Conservation (phyloP, 1,284 basidiomycete genomes). For the Ustilago tritici region DNA sequence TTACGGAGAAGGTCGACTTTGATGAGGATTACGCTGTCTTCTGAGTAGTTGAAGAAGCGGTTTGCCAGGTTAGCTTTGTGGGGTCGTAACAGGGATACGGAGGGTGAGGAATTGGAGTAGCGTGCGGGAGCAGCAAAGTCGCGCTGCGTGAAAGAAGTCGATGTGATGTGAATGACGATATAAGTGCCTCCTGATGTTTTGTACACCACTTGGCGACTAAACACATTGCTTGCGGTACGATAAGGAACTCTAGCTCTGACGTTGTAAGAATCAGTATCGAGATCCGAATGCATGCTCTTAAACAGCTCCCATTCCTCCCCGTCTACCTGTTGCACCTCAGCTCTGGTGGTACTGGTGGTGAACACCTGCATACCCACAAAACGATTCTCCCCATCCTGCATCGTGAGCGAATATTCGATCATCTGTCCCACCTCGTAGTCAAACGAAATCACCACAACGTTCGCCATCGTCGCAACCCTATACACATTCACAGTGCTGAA, state of each 20-base stretch:
- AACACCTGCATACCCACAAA: conserved; percentile 23
- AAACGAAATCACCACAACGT: conserved; percentile 21
- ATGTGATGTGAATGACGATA: conserved; percentile 15
- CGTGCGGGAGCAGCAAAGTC: conserved; percentile 27
- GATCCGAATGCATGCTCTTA: conserved; percentile 16
- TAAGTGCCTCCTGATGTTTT: conserved; percentile 15
- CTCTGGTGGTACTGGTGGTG: not conserved
- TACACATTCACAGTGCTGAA: conserved; percentile 74
- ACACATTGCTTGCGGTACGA: not conserved
- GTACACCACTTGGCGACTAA: conserved; percentile 11
- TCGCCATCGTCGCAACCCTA: conserved; percentile 52
- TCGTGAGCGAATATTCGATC: conserved; percentile 24
- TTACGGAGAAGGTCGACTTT: conserved; percentile 41
- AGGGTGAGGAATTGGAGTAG: not conserved
- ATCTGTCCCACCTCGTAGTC: conserved; percentile 25
- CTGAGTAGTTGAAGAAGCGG: conserved; percentile 29
- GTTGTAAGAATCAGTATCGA: not conserved
- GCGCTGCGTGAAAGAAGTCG: conserved; percentile 8
- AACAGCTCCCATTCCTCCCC: conserved; percentile 9
- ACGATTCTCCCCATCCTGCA: not conserved
- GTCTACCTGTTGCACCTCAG: not conserved
- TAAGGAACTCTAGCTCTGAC: conserved; percentile 7
- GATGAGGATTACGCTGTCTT: conserved; percentile 31
- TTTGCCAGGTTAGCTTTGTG: conserved; percentile 10
- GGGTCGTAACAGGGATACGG: not conserved